Conservation (phyloP, 768 basidiomycete genomes). For the Suillus americanus region DNA sequence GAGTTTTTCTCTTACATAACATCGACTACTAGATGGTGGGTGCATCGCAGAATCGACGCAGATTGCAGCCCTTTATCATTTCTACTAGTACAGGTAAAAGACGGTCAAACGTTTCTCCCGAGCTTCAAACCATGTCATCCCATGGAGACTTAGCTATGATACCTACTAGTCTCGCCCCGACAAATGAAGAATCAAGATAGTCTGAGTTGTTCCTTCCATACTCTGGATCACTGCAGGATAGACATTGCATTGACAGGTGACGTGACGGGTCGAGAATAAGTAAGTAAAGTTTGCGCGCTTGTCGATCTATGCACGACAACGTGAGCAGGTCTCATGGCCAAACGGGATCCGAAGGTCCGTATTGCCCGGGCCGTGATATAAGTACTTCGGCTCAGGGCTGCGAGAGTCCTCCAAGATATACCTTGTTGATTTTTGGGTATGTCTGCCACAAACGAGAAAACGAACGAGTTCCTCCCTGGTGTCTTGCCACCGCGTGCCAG, state of each 20-base stretch:
- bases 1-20: no score
- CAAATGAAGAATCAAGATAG: no score
- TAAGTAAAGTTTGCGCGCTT: not conserved
- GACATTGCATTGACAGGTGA: not conserved
- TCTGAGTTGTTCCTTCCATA: not conserved
- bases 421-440: constrained; percentile 10
- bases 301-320: not conserved
- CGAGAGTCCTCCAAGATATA: not conserved
- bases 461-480: constrained; percentile 14
- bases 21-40: no score
- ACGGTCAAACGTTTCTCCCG: no score
- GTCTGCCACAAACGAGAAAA: constrained; percentile 15
- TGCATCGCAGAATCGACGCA: no score
- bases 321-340: not conserved
- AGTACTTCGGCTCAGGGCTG: not conserved
- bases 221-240: not conserved
- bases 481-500: not conserved
- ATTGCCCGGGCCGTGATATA: not conserved
- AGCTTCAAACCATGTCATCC: not conserved
- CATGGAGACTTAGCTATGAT: no score
- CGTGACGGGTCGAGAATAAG: not conserved
- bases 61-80: no score
- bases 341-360: not conserved
- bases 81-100: no score
- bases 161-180: no score